These are phyloP conservation scores for Neopestalotiopsis rosae DNA, from an alignment of 2,329 filamentous ascomycete genomes.

Conservation along the genomic window DNA sequence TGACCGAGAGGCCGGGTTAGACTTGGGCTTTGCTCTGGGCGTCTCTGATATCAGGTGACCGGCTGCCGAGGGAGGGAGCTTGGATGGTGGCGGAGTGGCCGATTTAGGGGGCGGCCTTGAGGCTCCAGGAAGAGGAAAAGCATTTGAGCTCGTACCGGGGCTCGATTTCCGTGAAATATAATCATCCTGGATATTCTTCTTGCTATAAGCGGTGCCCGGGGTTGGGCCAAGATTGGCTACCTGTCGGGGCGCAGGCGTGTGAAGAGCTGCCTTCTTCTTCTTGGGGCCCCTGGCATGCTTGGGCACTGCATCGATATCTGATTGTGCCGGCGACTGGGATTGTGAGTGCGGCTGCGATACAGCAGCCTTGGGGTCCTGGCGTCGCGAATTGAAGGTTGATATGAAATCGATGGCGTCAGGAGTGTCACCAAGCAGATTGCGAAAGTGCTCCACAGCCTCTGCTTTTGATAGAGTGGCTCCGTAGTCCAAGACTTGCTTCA, in stretches of 20 bases:
- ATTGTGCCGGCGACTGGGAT: conserved; percentile 28
- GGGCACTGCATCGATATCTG: conserved; percentile 48
- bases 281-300: conserved; percentile 55
- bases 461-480: conserved; percentile 76
- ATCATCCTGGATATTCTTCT: conserved; percentile 72
- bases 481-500: conserved; percentile 86
- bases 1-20: conserved; percentile 55
- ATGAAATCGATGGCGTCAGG: conserved; percentile 79
- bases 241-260: conserved; percentile 67
- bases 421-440: conserved; percentile 86
- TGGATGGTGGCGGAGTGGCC: conserved; percentile 52
- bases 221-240: conserved; percentile 69
- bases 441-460: conserved; percentile 83
- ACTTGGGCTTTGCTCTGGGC: conserved; percentile 62
- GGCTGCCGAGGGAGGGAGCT: conserved; percentile 68
- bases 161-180: conserved; percentile 67
- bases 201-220: conserved; percentile 73
- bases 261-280: conserved; percentile 66
- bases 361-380: conserved; percentile 47
- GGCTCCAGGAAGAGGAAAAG: conserved; percentile 39
- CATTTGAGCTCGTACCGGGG: conserved; percentile 43
- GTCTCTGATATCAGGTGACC: conserved; percentile 86
- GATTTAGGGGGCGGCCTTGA: conserved; percentile 57
- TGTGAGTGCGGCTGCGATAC: conserved; percentile 27
- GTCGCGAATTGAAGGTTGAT: conserved; percentile 77